These are phyloP conservation scores for Nitzschia palea DNA, from an alignment of 108 stramenopile species.

Conservation along the genomic window DNA sequence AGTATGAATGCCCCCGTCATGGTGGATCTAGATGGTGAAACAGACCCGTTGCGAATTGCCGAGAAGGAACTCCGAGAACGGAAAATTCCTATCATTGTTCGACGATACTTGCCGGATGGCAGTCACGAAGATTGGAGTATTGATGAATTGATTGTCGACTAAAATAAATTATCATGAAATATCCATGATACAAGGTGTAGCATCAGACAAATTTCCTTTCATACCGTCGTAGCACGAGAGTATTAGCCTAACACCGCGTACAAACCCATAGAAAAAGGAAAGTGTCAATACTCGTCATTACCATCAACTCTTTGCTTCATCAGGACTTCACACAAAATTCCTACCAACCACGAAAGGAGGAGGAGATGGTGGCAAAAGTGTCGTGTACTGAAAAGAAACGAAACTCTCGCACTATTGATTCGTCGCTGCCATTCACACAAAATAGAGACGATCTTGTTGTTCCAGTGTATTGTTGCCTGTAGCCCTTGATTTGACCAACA, in stretches of 20 bases:
- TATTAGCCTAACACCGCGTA: conserved; percentile 42
- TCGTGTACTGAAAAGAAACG: conserved; percentile 57
- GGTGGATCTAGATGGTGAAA: conserved; percentile 98
- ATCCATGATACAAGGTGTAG: conserved; percentile 8
- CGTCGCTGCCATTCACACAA: conserved; percentile 33
- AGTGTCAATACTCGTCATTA: conserved; percentile 18
- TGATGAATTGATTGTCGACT: conserved; percentile 95
- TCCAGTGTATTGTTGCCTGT: conserved; percentile 55
- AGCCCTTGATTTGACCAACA: conserved; percentile 76
- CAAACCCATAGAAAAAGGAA: conserved; percentile 42
- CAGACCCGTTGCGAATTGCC: conserved; percentile 97
- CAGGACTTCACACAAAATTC: conserved; percentile 9
- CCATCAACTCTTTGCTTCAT: background rate
- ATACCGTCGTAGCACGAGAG: conserved; percentile 46
- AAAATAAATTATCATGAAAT: conserved; percentile 5
- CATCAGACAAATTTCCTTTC: conserved; percentile 1
- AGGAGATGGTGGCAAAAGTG: conserved; percentile 37
- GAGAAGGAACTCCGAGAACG: conserved; percentile 97
- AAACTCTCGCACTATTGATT: conserved; percentile 28
- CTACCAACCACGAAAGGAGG: conserved; percentile 13
- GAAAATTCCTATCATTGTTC: conserved; percentile 98
- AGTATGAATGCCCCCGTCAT: conserved; percentile 99
- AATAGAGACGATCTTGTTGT: conserved; percentile 68
- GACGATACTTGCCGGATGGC: conserved; percentile 97
- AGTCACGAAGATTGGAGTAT: conserved; percentile 98